Conservation (phyloP, 2,329 filamentous ascomycete species). For the Mycosphaerella sp. region DNA sequence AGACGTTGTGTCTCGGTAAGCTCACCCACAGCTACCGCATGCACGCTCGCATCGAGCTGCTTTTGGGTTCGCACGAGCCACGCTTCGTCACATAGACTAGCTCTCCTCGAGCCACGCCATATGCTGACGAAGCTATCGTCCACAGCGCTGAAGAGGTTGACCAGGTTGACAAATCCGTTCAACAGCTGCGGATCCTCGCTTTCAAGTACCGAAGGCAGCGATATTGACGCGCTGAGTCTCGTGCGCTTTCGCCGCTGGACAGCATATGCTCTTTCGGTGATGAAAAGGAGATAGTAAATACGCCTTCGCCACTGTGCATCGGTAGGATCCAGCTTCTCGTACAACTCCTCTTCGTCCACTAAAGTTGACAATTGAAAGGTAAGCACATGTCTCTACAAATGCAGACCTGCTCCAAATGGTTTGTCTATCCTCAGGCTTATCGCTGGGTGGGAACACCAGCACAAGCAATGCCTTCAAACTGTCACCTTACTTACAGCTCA, state of each 20-base stretch:
- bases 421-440: too few species aligned
- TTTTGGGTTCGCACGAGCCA: slow-evolving; percentile 34
- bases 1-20: slow-evolving; percentile 34
- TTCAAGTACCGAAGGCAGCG: slow-evolving; percentile 32
- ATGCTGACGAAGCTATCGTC: slow-evolving; percentile 34
- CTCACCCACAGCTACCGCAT: slow-evolving; percentile 23
- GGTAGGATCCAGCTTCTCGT: slow-evolving; percentile 28
- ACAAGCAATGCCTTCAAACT: too few species aligned
- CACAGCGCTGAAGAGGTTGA: slow-evolving; percentile 34
- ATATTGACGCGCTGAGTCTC: slow-evolving; percentile 29
- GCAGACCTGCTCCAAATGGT: too few species aligned
- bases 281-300: slow-evolving; percentile 35
- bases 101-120: slow-evolving; percentile 32
- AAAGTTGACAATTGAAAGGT: too few species aligned
- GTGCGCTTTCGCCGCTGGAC: slow-evolving; percentile 34
- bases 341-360: slow-evolving; percentile 32
- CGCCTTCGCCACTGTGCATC: slow-evolving; percentile 34
- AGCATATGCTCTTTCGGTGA: slow-evolving; percentile 35
- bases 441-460: too few species aligned
- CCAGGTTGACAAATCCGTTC: slow-evolving; percentile 34
- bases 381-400: too few species aligned
- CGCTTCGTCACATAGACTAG: slow-evolving; percentile 32
- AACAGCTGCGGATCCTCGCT: slow-evolving; percentile 32
- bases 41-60: slow-evolving; percentile 31
- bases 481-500: slow-evolving; percentile 14